These are phyloP conservation scores for Euphorbia pulcherrima DNA, from an alignment of 345 rosid species.

Conservation along the genomic window DNA sequence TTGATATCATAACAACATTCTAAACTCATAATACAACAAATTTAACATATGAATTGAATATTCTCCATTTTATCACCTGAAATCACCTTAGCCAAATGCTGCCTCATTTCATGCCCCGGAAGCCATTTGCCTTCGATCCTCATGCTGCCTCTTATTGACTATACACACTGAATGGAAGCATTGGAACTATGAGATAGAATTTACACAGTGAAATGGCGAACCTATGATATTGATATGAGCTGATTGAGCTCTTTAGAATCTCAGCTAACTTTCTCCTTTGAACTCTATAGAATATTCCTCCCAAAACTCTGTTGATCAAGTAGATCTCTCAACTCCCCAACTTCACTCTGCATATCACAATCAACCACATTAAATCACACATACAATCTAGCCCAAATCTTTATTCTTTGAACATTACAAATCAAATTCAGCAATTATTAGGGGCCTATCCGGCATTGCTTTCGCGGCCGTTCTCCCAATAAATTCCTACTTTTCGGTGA, in stretches of 20 bases:
- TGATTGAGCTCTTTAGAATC: too few relatives aligned
- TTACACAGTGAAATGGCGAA: conserved; percentile 32
- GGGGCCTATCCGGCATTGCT: too few relatives aligned
- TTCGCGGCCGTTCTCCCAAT: too few relatives aligned
- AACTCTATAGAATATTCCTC: conserved; percentile 33
- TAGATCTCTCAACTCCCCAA: conserved; percentile 26
- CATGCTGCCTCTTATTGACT: conserved; percentile 20
- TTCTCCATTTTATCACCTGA: conserved; percentile 49
- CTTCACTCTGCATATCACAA: conserved; percentile 38
- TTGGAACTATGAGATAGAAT: too few relatives aligned
- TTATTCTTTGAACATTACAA: neutral
- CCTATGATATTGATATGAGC: too few relatives aligned
- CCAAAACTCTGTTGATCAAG: conserved; percentile 29
- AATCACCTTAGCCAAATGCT: conserved; percentile 30
- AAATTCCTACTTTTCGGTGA: too few relatives aligned
- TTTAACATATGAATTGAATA: conserved; percentile 34
- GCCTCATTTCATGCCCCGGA: conserved; percentile 19
- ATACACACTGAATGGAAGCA: conserved; percentile 46
- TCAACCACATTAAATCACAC: neutral
- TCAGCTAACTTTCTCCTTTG: conserved; percentile 13
- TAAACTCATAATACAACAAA: conserved; percentile 33
- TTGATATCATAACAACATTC: conserved; percentile 20
- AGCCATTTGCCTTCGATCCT: too few relatives aligned
- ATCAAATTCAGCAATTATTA: neutral
- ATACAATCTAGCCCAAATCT: neutral